Percentiles rank a stretch among this genome's conserved stretches.
Evolutionary conservation across 23 red algal species (phyloP).

Genomic region (Chondrus crispus): DNA sequence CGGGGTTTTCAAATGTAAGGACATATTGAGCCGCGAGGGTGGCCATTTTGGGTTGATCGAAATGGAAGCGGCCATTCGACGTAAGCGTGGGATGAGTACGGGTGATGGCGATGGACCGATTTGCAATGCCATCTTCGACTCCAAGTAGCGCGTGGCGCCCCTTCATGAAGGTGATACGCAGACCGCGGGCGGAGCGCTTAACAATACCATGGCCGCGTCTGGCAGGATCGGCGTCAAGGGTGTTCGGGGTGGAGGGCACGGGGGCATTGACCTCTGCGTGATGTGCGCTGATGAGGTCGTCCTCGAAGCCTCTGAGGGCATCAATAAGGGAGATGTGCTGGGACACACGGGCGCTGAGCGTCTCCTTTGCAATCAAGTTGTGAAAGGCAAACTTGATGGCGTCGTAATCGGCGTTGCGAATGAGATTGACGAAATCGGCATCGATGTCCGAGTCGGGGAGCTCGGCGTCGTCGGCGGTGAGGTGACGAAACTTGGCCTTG

Average conservation of each 20-base stretch:
- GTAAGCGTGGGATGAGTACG: background rate
- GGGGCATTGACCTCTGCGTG: background rate
- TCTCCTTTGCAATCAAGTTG: conserved; percentile 45
- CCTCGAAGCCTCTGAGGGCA: conserved; percentile 52
- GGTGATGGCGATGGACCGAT: conserved; percentile 36
- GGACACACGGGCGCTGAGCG: conserved; percentile 3
- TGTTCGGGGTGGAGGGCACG: background rate
- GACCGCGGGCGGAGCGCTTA: conserved; percentile 26
- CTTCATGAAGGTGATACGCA: conserved; percentile 38
- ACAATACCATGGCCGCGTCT: conserved; percentile 30
- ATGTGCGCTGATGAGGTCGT: conserved; percentile 13
- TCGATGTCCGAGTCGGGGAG: conserved; percentile 12
- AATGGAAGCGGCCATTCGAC: background rate
- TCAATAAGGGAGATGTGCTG: conserved; percentile 30
- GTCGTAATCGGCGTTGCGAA: conserved; percentile 23
- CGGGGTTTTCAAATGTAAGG: conserved; percentile 29
- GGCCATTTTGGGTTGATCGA: conserved; percentile 20
- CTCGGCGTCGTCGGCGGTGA: conserved; percentile 17
- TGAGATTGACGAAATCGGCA: background rate
- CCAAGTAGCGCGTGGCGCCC: conserved; percentile 22
- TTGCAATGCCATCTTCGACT: conserved; percentile 20
- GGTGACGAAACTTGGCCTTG: conserved; percentile 6
- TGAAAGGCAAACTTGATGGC: conserved; percentile 33
- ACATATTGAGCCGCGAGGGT: conserved; percentile 46
- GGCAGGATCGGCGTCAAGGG: background rate